A percentile compares a stretch with the other conserved stretches of the same genome.
These are phyloP conservation scores for Rhizoclosmatium globosum DNA, from an alignment of 192 early-diverging fungal genomes.

Conservation along the genomic window DNA sequence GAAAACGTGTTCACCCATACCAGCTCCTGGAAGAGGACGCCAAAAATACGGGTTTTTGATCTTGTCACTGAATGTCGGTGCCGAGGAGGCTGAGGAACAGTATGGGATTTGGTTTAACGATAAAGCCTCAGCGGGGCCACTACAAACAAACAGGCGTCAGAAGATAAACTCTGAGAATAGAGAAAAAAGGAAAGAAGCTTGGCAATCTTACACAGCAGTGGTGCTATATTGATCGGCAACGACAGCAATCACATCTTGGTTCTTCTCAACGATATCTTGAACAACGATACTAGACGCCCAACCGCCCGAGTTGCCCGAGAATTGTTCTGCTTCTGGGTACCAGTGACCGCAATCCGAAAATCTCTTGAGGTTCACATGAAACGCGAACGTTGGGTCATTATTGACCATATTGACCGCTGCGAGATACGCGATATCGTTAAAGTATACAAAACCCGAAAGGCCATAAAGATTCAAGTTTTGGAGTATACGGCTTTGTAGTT, in stretches of 20 bases:
- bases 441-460: neutral
- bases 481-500: neutral
- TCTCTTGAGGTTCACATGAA: neutral
- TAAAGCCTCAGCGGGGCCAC: neutral
- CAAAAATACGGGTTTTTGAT: slow-evolving; percentile 14
- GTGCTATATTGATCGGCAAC: neutral
- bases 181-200: neutral
- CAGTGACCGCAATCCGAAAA: slow-evolving; percentile 9
- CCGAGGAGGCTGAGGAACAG: neutral
- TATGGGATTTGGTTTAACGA: neutral
- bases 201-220: neutral
- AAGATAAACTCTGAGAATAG: neutral
- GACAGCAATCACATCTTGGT: slow-evolving; percentile 5
- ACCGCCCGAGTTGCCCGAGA: neutral
- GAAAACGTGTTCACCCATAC: neutral
- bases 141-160: neutral
- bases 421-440: neutral
- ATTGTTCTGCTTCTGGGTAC: neutral
- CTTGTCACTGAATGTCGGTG: slow-evolving; percentile 1
- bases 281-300: neutral
- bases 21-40: neutral
- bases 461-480: neutral
- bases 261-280: neutral
- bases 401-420: slow-evolving; percentile 2
- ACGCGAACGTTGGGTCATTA: neutral